Percentiles rank a stretch among this genome's conserved stretches.
Conservation (phyloP, 192 early-diverging fungal genomes). For the Podila horticola region DNA sequence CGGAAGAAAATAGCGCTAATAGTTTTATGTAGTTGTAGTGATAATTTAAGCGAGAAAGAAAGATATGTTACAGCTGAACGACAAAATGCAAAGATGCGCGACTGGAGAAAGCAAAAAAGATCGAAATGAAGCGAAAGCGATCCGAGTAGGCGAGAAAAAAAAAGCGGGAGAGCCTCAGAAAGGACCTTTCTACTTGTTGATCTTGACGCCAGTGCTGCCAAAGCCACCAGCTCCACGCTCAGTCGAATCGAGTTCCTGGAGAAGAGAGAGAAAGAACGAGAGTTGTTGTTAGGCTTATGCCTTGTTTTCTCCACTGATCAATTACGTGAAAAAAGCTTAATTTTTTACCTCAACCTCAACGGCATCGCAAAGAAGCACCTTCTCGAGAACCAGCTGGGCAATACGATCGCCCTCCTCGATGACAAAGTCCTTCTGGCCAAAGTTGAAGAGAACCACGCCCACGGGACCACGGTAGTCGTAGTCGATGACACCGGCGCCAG, state of each 20-base stretch:
- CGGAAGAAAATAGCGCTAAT: too few relatives aligned
- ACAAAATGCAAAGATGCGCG: too few relatives aligned
- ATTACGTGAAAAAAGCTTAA: background rate
- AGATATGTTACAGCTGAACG: too few relatives aligned
- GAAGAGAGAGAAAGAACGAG: background rate
- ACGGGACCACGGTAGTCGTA: slow-evolving; percentile 81
- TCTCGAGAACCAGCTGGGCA: slow-evolving; percentile 95
- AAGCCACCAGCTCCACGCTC: slow-evolving; percentile 74
- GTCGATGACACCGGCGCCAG: slow-evolving; percentile 93
- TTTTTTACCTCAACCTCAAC: slow-evolving; percentile 75
- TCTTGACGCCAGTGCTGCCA: slow-evolving; percentile 71
- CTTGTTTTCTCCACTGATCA: background rate
- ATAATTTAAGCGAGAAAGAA: too few relatives aligned
- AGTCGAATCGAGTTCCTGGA: slow-evolving; percentile 60
- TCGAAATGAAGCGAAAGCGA: too few relatives aligned
- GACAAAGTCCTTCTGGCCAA: slow-evolving; percentile 73
- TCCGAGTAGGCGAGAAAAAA: background rate
- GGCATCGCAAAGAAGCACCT: slow-evolving; percentile 82
- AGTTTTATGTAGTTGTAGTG: too few relatives aligned
- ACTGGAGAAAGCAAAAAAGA: too few relatives aligned
- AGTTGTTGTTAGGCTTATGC: background rate
- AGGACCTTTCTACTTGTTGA: background rate
- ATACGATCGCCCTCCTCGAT: slow-evolving; percentile 93
- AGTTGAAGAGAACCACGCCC: slow-evolving; percentile 91
- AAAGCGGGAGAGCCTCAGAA: background rate